Evolutionary conservation across 495 filamentous ascomycete genomes (phyloP).

Genomic region (Neurospora sp.): DNA sequence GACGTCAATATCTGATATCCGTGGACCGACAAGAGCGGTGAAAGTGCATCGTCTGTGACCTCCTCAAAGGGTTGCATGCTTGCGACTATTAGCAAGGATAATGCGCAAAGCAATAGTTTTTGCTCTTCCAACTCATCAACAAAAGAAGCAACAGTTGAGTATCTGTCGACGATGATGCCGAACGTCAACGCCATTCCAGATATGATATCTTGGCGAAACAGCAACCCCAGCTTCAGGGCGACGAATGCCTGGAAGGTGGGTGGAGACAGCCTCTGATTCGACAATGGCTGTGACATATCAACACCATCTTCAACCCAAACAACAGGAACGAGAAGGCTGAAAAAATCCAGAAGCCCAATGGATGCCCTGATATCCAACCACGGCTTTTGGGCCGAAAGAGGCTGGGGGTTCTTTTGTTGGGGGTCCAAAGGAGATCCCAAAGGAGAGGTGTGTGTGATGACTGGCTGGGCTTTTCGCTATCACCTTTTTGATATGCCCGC

Average conservation of each 20-base stretch:
- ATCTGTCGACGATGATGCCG: neutral
- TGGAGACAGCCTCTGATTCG: constrained; percentile 23
- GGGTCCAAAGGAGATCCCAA: neutral
- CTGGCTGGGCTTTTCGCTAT: constrained; percentile 7
- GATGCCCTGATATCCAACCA: neutral
- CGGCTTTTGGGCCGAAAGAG: constrained; percentile 16
- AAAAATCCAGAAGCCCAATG: constrained; percentile 1
- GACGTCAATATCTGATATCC: neutral
- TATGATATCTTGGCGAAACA: neutral
- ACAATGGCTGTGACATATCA: constrained; percentile 26
- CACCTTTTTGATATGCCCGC: neutral
- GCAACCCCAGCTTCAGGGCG: neutral
- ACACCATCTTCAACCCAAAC: constrained; percentile 15
- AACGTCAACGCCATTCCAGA: neutral
- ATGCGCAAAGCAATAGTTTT: neutral
- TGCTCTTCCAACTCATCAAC: neutral
- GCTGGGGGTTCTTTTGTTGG: constrained; percentile 2
- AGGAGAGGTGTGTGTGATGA: constrained; percentile 7
- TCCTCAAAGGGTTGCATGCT: neutral
- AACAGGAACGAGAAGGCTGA: constrained; percentile 28
- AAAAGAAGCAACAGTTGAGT: neutral
- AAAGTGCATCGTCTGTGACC: constrained; percentile 3
- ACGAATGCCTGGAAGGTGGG: constrained; percentile 19
- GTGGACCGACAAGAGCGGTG: constrained; percentile 18
- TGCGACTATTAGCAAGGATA: neutral